Evolutionary conservation across 371 early-diverging fungal species (phyloP), one percentile per base, ranked within the genome.

Genomic region (Mortierella sp.): DNA sequence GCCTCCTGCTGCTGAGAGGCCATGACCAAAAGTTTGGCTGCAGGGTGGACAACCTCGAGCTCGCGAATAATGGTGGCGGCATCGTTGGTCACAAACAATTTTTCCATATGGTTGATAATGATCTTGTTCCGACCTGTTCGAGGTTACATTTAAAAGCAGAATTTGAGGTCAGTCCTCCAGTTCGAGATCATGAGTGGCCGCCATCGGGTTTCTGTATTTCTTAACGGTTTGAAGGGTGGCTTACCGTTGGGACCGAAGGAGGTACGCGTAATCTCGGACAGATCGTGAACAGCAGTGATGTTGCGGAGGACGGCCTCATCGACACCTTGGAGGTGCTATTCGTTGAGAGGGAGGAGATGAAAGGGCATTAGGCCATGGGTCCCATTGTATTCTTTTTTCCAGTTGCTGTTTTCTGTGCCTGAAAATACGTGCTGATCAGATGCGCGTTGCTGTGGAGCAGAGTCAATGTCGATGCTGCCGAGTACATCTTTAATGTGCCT

Each of bases 51-150:
- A 67, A 99, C 98, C 79, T 99, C 98, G 74, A 99, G 92, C 82
- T 98, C 98, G 82, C 96, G 95, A 86, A 99, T 96, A 85, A 99
- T 99, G 72, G 99, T 99, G 31, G 99, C 99, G 61, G 99, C 99
- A 91, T 99, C 99, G 90, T 96, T 98, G 26, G 99, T 99, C 70
- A 99, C 98, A 88, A 99, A 96, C 71, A 99, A 93, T 90, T 98
- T 98, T 81, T 98, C 98, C 82, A 98, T 91, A 89, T 98, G 98
- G 87, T 98, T 99, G 88, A 99, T 96, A 82, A 99, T 98, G 95
- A 99, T 98, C 91, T 99, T 99, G 92, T 99, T 99, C 82, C 98
- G 96, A 50, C 99, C 99, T 96, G 88, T 73, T 34, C 10, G 59
- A 54, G 5, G 16, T 5, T 31, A 31, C 34, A n/a, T n/a, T 21